Base-by-base conservation (phyloP, 345 rosid species). In the Arabidopsis arenosa region DNA sequence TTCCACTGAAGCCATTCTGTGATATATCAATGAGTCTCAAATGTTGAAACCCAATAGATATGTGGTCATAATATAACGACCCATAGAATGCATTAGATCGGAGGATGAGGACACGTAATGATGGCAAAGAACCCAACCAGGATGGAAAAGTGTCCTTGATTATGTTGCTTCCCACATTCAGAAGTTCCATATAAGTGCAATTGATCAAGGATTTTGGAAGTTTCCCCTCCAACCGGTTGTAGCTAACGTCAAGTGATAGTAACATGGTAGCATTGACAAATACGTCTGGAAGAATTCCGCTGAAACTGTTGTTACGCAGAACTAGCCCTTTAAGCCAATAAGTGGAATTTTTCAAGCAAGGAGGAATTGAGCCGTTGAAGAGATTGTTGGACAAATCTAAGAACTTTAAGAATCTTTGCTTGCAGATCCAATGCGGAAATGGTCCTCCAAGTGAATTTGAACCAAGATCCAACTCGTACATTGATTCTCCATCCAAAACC, bases 11-110 rank as follows among this genome's bases (percentile, higher is more conserved):
- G 3, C 71, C 1, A 51, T 86, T 88, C 3, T 32, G 18, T 54
- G 88, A 79, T 26, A 84, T 21, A 41, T 86, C 92, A 0, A 85
- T 66, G 44, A 88, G 73, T 12, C 79, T 85, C 63, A 84, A 79
- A 74, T 3, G 51, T 3, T 49, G 43, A 85, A 85, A 83, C 4
- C 45, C 32, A 10, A 14, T 9, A 1, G 23, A 2, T 26, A 0
- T 1, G 0, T 8, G 6, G 9, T 10, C 33, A 70, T 87, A 75
- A 17, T 30, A 54, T 44, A 87, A 62, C 3, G 2, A 2, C 1
- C 88, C 84, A 0, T 74, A 7, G 52, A 87, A 85, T 2, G 28
- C 10, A 63, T 87, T 85, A 2, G 80, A 63, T 7, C 87, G 79
- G 45, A 85, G 23, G 63, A 81, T 71, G 4, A 87, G 82, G 51